phyloP scores from a whole-genome alignment of 73 alveolate species.

The Tetrahymena borealis region DNA sequence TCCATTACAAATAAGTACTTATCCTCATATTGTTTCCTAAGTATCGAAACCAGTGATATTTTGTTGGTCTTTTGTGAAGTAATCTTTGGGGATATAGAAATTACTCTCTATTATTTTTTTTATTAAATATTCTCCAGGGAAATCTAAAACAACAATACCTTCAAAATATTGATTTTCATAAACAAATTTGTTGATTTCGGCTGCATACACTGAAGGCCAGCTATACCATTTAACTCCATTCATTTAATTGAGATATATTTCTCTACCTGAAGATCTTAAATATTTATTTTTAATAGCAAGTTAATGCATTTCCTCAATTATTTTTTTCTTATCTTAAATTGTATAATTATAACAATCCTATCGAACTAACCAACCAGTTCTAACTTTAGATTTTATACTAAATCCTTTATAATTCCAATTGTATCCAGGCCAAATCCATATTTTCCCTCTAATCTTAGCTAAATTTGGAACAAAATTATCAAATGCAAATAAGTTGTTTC shows the following conservation, averaged over 20 bases:
- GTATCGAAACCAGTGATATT: background rate
- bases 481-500: background rate
- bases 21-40: no score
- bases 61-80: background rate
- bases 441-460: background rate
- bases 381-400: background rate
- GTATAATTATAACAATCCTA: background rate
- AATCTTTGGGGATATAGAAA: background rate
- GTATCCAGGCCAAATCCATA: background rate
- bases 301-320: background rate
- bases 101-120: background rate
- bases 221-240: background rate
- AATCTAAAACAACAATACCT: background rate
- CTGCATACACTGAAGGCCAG: background rate
- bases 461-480: background rate
- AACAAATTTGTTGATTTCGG: background rate
- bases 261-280: background rate
- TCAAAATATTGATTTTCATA: background rate
- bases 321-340: background rate
- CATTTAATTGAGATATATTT: background rate
- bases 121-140: background rate
- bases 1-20: no score
- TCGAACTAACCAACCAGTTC: background rate
- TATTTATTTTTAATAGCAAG: background rate
- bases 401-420: background rate